Evolutionary conservation across 805 yeast species (phyloP).

Genomic region (Lachancea sp.): DNA sequence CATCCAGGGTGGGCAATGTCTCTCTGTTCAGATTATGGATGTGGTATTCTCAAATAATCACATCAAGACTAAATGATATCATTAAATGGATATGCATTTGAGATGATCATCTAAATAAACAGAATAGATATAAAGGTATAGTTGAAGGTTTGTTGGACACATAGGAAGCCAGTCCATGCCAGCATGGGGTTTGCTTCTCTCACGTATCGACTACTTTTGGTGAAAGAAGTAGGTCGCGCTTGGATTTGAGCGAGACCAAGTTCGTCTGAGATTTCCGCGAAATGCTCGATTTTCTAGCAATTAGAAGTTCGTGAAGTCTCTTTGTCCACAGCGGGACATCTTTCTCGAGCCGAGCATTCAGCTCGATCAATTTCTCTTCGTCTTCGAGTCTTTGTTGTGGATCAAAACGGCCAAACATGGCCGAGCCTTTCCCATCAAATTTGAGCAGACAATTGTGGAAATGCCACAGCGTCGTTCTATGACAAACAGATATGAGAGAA

Average conservation of each 20-base stretch:
- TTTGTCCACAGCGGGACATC: slow-evolving; percentile 62
- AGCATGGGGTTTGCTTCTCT: neutral
- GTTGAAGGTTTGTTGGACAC: too few relatives aligned
- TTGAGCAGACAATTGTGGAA: slow-evolving; percentile 78
- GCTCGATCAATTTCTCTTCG: slow-evolving; percentile 68
- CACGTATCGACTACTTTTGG: neutral
- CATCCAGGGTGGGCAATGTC: slow-evolving; percentile 1
- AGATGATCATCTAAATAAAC: too few relatives aligned
- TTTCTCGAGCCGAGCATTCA: slow-evolving; percentile 61
- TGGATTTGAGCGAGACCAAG: slow-evolving; percentile 9
- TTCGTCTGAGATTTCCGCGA: slow-evolving; percentile 29
- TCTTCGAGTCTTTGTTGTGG: slow-evolving; percentile 65
- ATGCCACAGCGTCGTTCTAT: slow-evolving; percentile 87
- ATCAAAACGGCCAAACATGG: slow-evolving; percentile 54
- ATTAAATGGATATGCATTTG: too few relatives aligned
- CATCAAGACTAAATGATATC: too few relatives aligned
- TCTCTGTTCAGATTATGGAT: too few relatives aligned
- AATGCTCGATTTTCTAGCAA: slow-evolving; percentile 38
- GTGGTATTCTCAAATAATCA: too few relatives aligned
- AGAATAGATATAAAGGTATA: too few relatives aligned
- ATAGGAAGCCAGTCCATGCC: neutral
- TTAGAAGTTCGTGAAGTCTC: slow-evolving; percentile 56
- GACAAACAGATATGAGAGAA: slow-evolving; percentile 84
- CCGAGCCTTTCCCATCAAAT: slow-evolving; percentile 79
- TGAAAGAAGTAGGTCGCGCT: neutral